These are phyloP conservation scores for Aspergillus clavatus DNA, from an alignment of 2,329 filamentous ascomycete genomes.

Conservation along the genomic window DNA sequence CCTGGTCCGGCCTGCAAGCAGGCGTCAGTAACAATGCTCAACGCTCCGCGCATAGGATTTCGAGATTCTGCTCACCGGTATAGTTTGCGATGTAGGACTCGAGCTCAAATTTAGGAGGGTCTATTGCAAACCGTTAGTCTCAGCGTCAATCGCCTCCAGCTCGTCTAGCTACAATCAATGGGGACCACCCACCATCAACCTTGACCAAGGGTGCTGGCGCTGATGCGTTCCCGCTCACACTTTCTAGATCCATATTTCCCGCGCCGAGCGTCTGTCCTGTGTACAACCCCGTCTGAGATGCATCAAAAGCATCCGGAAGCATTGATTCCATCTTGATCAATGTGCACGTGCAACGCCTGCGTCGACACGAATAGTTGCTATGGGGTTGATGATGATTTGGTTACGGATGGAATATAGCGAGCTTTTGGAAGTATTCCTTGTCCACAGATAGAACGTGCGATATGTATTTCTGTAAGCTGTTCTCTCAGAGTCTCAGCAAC, in stretches of 20 bases:
- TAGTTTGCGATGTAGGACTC: conserved; percentile 91
- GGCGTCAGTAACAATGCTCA: conserved; percentile 4
- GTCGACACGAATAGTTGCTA: neutral
- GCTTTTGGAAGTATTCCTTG: neutral
- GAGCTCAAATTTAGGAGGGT: conserved; percentile 81
- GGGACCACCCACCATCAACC: conserved; percentile 26
- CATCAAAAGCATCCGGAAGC: conserved; percentile 23
- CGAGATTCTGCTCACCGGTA: conserved; percentile 52
- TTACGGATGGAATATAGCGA: neutral
- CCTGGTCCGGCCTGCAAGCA: conserved; percentile 64
- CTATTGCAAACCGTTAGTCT: conserved; percentile 40
- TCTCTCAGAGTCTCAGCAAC: neutral
- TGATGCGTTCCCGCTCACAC: neutral
- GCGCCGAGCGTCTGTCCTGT: conserved; percentile 5
- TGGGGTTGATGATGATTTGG: neutral
- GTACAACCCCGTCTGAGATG: conserved; percentile 13
- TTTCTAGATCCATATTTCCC: conserved; percentile 8
- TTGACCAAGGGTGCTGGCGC: conserved; percentile 17
- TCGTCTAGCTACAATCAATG: conserved; percentile 5
- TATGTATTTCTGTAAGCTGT: neutral
- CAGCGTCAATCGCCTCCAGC: conserved; percentile 3
- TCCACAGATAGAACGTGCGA: neutral
- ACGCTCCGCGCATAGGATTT: neutral
- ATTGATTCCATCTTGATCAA: conserved; percentile 23
- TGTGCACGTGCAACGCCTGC: conserved; percentile 1